A percentile compares a stretch with the other conserved stretches of the same genome.
phyloP scores from a whole-genome alignment of 1,139 yeast genomes.

The Yamadazyma pseudoaaseri region DNA sequence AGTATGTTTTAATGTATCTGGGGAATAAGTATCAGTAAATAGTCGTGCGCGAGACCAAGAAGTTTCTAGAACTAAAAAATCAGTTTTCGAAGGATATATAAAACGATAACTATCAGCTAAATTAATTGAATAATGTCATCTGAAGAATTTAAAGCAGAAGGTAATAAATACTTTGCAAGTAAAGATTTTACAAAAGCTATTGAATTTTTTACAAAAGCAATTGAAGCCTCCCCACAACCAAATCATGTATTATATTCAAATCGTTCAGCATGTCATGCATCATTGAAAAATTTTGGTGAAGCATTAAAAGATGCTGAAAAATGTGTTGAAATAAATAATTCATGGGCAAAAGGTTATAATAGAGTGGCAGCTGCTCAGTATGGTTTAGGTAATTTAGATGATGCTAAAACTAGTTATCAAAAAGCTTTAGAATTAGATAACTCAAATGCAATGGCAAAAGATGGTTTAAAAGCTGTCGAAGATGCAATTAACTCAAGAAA shows the following conservation, averaged over 20 bases:
- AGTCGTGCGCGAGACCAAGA: constrained; percentile 2
- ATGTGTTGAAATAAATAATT: constrained; percentile 73
- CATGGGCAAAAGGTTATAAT: constrained; percentile 94
- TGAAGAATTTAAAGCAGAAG: constrained; percentile 76
- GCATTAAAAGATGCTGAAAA: constrained; percentile 85
- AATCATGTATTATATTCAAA: constrained; percentile 91
- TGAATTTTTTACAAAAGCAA: constrained; percentile 80
- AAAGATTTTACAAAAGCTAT: constrained; percentile 82
- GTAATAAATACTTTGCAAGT: constrained; percentile 88
- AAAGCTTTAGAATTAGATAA: constrained; percentile 85
- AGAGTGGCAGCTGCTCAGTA: constrained; percentile 92
- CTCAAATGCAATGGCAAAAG: constrained; percentile 79
- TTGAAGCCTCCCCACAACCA: constrained; percentile 75
- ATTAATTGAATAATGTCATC: constrained; percentile 42
- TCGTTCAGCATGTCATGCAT: constrained; percentile 90
- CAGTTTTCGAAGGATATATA: neutral
- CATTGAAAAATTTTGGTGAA: constrained; percentile 65
- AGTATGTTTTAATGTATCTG: too few species aligned
- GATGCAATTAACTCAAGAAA: constrained; percentile 48
- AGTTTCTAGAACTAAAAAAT: constrained; percentile 11
- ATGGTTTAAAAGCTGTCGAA: constrained; percentile 72
- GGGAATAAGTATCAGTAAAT: neutral
- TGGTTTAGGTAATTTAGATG: constrained; percentile 78
- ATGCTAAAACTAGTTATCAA: constrained; percentile 66
- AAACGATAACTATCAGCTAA: neutral